Percentiles rank a stretch among this genome's conserved stretches.
Conservation (phyloP, 805 yeast genomes). For the Metschnikowia hibisci region DNA sequence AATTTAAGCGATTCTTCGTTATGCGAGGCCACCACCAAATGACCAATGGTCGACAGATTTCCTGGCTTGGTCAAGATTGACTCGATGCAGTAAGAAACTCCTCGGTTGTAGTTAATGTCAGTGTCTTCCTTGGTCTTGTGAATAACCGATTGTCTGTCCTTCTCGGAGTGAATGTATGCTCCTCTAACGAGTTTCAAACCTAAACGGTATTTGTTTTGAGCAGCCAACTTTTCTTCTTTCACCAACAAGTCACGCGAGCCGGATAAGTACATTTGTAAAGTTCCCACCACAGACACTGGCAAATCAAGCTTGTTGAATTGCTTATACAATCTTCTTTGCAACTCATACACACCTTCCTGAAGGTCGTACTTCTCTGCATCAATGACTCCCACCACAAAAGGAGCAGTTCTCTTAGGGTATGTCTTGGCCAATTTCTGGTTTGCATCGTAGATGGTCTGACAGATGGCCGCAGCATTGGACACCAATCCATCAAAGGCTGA, state of each 20-base stretch:
- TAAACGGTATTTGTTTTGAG: slow-evolving; percentile 56
- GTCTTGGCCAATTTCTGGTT: slow-evolving; percentile 46
- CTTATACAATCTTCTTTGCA: slow-evolving; percentile 76
- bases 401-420: slow-evolving; percentile 64
- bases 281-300: slow-evolving; percentile 75
- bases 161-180: slow-evolving; percentile 90
- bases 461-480: slow-evolving; percentile 59
- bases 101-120: slow-evolving; percentile 71
- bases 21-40: slow-evolving; percentile 88
- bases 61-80: slow-evolving; percentile 47
- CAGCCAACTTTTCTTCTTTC: slow-evolving; percentile 63
- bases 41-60: slow-evolving; percentile 56
- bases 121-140: slow-evolving; percentile 75
- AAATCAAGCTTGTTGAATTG: slow-evolving; percentile 60
- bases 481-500: slow-evolving; percentile 54
- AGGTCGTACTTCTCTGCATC: slow-evolving; percentile 90
- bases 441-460: slow-evolving; percentile 51
- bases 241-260: slow-evolving; percentile 62
- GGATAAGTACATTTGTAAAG: slow-evolving; percentile 86
- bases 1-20: slow-evolving; percentile 72
- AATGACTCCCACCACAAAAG: slow-evolving; percentile 71
- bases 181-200: slow-evolving; percentile 93
- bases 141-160: slow-evolving; percentile 61
- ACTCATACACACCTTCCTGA: slow-evolving; percentile 87
- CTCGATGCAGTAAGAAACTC: slow-evolving; percentile 58